Conservation (phyloP, 1,139 yeast species). For the Geotrichum phurueaensis region DNA sequence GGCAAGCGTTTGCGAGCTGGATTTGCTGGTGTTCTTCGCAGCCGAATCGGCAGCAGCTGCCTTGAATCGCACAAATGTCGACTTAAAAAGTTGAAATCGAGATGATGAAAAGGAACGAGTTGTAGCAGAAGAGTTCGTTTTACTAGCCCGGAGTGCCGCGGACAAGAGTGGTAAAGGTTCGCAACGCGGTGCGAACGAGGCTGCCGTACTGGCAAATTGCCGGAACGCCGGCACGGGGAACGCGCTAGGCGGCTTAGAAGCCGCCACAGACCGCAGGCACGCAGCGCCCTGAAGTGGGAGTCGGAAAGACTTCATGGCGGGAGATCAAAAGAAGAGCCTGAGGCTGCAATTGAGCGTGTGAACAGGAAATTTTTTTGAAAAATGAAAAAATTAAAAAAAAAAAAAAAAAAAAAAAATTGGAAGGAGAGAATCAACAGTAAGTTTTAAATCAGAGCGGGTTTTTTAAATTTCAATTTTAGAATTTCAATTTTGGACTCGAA, state of each 20-base stretch:
- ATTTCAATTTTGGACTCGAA: neutral
- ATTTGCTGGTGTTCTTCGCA: neutral
- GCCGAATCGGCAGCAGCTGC: neutral
- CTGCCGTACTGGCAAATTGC: neutral
- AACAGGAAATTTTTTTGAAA: no score
- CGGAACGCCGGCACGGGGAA: neutral
- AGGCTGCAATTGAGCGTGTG: neutral
- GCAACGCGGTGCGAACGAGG: neutral
- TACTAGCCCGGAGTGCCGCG: neutral
- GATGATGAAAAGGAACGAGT: constrained; percentile 4
- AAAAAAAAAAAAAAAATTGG: neutral
- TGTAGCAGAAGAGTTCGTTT: neutral
- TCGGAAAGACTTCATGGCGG: neutral
- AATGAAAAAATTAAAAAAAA: neutral
- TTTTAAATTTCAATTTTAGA: neutral
- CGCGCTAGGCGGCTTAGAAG: neutral
- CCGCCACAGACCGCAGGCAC: neutral
- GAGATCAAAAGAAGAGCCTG: neutral
- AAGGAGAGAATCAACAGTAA: neutral
- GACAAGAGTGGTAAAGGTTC: neutral
- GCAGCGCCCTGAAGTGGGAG: neutral
- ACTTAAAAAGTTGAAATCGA: neutral
- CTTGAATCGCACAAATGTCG: neutral
- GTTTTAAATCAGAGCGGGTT: neutral
- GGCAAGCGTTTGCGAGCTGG: neutral